Conservation (phyloP, 495 filamentous ascomycete species). For the Aspergillus avenaceus region DNA sequence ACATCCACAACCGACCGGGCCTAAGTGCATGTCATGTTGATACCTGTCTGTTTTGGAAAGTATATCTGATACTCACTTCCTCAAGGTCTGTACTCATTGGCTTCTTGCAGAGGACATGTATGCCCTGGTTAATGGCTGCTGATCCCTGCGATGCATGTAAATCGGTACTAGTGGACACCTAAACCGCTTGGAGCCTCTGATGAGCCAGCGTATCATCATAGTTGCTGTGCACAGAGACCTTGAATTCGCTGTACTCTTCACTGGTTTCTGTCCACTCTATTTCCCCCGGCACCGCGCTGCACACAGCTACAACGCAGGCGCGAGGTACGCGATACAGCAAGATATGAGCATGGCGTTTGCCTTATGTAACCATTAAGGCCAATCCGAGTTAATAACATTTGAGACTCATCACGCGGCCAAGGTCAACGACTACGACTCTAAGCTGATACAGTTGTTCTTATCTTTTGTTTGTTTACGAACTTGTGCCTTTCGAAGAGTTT, state of each 20-base stretch:
- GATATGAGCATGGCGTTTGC: conserved; percentile 45
- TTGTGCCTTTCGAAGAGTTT: no score
- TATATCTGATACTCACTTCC: not conserved
- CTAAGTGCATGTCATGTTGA: not conserved
- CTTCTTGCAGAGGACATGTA: conserved; percentile 2
- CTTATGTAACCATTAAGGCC: conserved; percentile 4
- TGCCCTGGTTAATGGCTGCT: conserved; percentile 10
- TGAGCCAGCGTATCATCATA: not conserved
- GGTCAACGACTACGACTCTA: conserved; percentile 41
- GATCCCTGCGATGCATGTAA: conserved; percentile 19
- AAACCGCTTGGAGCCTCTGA: conserved; percentile 44
- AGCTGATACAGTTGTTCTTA: not conserved
- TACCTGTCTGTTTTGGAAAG: not conserved
- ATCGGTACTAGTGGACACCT: conserved; percentile 42
- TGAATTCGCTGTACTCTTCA: conserved; percentile 43
- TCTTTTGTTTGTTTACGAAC: no score
- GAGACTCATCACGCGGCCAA: conserved; percentile 40
- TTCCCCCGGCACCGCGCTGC: conserved; percentile 37
- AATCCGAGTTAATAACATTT: not conserved
- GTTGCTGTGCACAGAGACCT: not conserved
- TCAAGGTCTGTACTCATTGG: conserved; percentile 1
- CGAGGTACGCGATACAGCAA: conserved; percentile 40
- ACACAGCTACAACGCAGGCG: conserved; percentile 44
- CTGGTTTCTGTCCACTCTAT: conserved; percentile 8
- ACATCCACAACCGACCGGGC: conserved; percentile 3